Base-by-base conservation (phyloP, 108 stramenopile species). In the Hondaea fermentalgiana region DNA sequence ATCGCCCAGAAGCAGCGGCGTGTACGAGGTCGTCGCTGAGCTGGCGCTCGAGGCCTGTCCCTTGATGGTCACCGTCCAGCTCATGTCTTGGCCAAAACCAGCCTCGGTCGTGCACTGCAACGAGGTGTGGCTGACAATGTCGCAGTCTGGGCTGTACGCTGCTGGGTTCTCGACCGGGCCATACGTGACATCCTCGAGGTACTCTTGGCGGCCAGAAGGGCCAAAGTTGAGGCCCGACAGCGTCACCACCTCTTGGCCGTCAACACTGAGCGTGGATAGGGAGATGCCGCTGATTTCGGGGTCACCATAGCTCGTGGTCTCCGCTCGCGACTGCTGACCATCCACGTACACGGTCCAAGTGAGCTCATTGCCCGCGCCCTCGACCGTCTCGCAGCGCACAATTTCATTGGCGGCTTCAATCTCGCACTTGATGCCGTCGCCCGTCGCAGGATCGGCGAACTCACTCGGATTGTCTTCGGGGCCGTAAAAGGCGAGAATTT, bases 321-420 rank as follows among this genome's bases (percentile, higher is more conserved):
- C 89, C 14, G 87, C 42, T 12, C 45, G 76, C 19, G 88, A 89
- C 35, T 71, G 51, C 51, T 91, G 91, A 5, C 72, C 64, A 57
- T 91, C 91, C 25, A 91, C 89, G 21, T 12, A 29, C 14, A 90
- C 64, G 6, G 58, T 55, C 91, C 91, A 91, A 8, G 19, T 57
- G 43, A 91, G 60, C 47, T 76, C 88, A 51, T 51, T 72, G 29
- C 91, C 91, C 29, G 91, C 91, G 21, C 91, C 91, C 21, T 59
- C 58, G 5, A 72, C 72, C 4, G 91, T 91, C 21, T 43, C 16
- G 87, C 91, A 91, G 35, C 5, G 43, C 12, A 91, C 17, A 16
- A 12, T 71, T 5, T 25, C 35, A 45, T 91, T 64, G 4, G 35
- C 57, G 16, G 71, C 47, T 14, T 47, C 16, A 25, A 91, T 64